Percentiles rank a stretch among this genome's conserved stretches.
phyloP scores from a whole-genome alignment of 2,329 filamentous ascomycete genomes.

The Fusarium longipes region DNA sequence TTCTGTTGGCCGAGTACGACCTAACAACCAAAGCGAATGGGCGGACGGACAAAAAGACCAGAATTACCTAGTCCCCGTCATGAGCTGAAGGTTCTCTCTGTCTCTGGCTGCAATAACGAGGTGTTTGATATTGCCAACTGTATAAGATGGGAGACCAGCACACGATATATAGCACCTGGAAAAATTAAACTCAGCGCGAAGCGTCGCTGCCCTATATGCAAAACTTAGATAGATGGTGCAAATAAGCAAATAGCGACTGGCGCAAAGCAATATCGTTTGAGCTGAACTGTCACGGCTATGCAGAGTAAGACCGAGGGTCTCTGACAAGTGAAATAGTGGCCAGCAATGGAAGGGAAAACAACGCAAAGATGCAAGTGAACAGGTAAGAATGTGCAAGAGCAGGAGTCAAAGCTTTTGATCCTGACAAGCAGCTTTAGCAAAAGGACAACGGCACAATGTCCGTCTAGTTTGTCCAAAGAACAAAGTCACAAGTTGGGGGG shows the following conservation, averaged over 20 bases:
- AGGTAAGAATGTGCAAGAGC: conserved; percentile 15
- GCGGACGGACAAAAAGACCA: conserved; percentile 7
- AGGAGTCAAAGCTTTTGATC: conserved; percentile 23
- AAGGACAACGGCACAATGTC: conserved; percentile 30
- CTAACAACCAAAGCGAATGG: neutral
- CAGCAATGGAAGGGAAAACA: conserved; percentile 14
- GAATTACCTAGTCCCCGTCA: conserved; percentile 15
- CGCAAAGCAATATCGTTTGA: conserved; percentile 5
- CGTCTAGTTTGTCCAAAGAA: conserved; percentile 21
- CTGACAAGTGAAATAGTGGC: neutral
- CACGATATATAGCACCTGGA: conserved; percentile 23
- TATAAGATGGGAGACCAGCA: conserved; percentile 6
- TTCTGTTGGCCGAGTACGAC: conserved; percentile 12
- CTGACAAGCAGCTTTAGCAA: conserved; percentile 33
- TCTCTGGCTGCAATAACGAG: conserved; percentile 25
- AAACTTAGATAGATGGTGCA: conserved; percentile 16
- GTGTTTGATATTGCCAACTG: conserved; percentile 28
- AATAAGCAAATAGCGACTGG: conserved; percentile 20
- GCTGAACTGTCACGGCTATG: conserved; percentile 6
- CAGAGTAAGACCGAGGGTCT: neutral
- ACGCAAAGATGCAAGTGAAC: conserved; percentile 21
- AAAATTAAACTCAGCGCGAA: conserved; percentile 22
- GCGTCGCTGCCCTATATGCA: conserved; percentile 29
- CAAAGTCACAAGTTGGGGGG: conserved; percentile 35
- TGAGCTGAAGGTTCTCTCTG: conserved; percentile 10